A percentile compares a stretch with the other conserved stretches of the same genome.
Evolutionary conservation across 1,139 yeast genomes (phyloP).

Genomic region (Yamadazyma pseudoaaseri): DNA sequence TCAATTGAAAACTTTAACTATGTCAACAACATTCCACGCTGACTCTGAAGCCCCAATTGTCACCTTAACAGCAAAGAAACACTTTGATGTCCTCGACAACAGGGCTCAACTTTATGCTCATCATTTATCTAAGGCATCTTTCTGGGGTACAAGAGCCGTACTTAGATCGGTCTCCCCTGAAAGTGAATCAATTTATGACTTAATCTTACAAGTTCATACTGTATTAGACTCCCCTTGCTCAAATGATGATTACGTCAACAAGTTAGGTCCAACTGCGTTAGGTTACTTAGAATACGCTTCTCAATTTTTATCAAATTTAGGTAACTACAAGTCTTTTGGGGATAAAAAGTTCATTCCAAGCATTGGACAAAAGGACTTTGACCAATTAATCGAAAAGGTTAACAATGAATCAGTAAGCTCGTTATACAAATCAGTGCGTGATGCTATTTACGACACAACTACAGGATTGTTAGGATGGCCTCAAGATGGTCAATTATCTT

Average conservation of each 20-base stretch:
- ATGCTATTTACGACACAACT: slow-evolving; percentile 51
- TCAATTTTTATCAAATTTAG: slow-evolving; percentile 77
- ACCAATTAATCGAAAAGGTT: slow-evolving; percentile 42
- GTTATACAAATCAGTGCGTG: slow-evolving; percentile 45
- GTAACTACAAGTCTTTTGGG: slow-evolving; percentile 88
- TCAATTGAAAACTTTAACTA: too few relatives aligned
- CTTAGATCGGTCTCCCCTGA: slow-evolving; percentile 84
- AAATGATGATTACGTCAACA: slow-evolving; percentile 41
- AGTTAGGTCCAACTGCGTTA: slow-evolving; percentile 27
- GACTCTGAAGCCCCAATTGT: slow-evolving; percentile 48
- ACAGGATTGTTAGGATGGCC: slow-evolving; percentile 69
- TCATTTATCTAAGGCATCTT: slow-evolving; percentile 77
- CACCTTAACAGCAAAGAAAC: slow-evolving; percentile 41
- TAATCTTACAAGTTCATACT: slow-evolving; percentile 58
- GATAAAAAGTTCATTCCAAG: slow-evolving; percentile 82
- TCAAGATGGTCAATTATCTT: slow-evolving; percentile 69
- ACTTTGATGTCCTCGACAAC: slow-evolving; percentile 39
- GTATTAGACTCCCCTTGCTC: slow-evolving; percentile 45
- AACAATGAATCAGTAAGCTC: slow-evolving; percentile 31
- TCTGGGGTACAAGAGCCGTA: slow-evolving; percentile 77
- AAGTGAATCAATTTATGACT: slow-evolving; percentile 70
- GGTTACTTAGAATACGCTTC: slow-evolving; percentile 74
- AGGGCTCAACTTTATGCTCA: slow-evolving; percentile 67
- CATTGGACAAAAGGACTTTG: slow-evolving; percentile 47
- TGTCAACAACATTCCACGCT: too few relatives aligned